Base-by-base conservation (phyloP, 2,329 filamentous ascomycete species). In the Amauroascus niger region DNA sequence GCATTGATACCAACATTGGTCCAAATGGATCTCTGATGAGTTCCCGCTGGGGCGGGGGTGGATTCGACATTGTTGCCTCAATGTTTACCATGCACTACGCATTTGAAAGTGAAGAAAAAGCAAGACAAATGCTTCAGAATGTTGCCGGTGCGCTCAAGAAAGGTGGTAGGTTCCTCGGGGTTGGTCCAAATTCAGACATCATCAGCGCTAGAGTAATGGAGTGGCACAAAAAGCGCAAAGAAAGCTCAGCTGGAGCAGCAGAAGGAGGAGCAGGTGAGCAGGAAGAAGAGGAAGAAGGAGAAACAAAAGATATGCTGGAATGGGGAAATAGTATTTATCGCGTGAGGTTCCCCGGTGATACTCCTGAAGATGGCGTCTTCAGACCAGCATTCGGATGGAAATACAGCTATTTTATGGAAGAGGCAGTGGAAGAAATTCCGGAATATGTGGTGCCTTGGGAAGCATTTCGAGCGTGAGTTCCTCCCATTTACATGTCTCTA, bases 31-130 rank as follows among this genome's bases (percentile, higher is more conserved):
- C 69, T 22, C 70, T 77, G 32, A 74, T 78, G 61, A 73, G 74
- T 72, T 86, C 82, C 69, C 83, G 81, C 37, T 83, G 79, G 71
- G 79, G 80, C 57, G 81, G 81, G 51, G 85, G 85, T 53, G 90
- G 91, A 3, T 98, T 97, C 63, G 93, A 98, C 67, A 87, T 97
- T 40, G 91, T 98, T 58, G 89, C 86, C 65, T 95, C 95, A 81
- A 98, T 98, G 93, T 98, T 98, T 70, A 94, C 89, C 64, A 93
- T 98, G 83, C 93, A 98, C 72, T 98, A 98, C 68, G 90, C 93
- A 5, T 98, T 97, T 62, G 93, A 97, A 74, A 88, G 78, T 50
- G 91, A 98, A 69, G 80, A 82, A 46, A 94, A 95, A 69, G 88
- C 91, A 1, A 82, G 88, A 43, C 87, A 82, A 58, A 97, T 98